These are phyloP conservation scores for Diutina rugosa DNA, from an alignment of 1,139 yeast genomes.

Conservation along the genomic window DNA sequence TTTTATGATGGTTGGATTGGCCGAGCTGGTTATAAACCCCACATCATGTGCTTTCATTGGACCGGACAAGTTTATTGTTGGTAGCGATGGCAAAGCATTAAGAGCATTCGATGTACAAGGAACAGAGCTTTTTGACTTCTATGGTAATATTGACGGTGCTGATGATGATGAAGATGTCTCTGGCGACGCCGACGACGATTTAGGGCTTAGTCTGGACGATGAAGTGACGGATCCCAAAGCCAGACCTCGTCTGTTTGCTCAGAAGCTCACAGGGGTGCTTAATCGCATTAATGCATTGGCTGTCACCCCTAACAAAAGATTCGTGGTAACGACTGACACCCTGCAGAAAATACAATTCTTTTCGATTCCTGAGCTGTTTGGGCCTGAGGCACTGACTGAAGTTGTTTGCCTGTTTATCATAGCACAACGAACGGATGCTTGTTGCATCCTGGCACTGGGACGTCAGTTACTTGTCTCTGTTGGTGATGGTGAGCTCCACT, in stretches of 20 bases:
- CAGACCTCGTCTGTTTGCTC: slow-evolving; percentile 6
- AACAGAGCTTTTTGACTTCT: slow-evolving; percentile 29
- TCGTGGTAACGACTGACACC: slow-evolving; percentile 51
- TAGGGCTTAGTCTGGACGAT: slow-evolving; percentile 3
- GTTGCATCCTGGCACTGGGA: slow-evolving; percentile 27
- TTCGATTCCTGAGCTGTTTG: slow-evolving; percentile 22
- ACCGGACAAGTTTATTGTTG: slow-evolving; percentile 36
- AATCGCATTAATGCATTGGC: slow-evolving; percentile 53
- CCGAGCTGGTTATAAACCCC: slow-evolving; percentile 17
- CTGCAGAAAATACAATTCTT: slow-evolving; percentile 45
- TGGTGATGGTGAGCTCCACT: slow-evolving; percentile 67
- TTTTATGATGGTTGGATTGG: slow-evolving; percentile 23
- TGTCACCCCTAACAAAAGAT: slow-evolving; percentile 50
- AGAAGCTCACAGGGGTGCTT: slow-evolving; percentile 12
- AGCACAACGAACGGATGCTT: slow-evolving; percentile 26
- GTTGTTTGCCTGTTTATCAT: slow-evolving; percentile 21
- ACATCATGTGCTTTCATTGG: slow-evolving; percentile 76
- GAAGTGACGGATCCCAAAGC: background rate
- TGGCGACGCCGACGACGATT: slow-evolving; percentile 20
- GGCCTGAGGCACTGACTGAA: slow-evolving; percentile 21
- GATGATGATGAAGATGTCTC: background rate
- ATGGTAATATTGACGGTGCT: slow-evolving; percentile 5
- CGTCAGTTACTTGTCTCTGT: slow-evolving; percentile 44
- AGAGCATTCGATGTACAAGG: slow-evolving; percentile 44
- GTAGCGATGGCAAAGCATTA: slow-evolving; percentile 68